Base-by-base conservation (phyloP, 805 yeast species). In the Candida xyloterini region DNA sequence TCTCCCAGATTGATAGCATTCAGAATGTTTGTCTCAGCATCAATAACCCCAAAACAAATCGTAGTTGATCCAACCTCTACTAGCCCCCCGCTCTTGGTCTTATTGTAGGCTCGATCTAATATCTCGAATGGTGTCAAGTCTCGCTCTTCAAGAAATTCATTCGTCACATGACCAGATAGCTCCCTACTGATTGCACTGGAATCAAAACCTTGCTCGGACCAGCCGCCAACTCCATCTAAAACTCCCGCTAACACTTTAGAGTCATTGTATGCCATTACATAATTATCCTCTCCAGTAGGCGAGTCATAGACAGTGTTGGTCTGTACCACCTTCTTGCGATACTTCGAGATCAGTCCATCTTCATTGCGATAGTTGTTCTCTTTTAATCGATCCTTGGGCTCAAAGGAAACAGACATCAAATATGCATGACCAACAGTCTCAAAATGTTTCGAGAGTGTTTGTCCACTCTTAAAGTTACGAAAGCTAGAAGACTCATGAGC, bases 211-310 rank as follows among this genome's bases (percentile, higher is more conserved):
- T 85, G 81, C 45, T 86, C 93, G 1, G 85, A 76, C 97, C 98
- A 91, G 3, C 98, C 98, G 11, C 98, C 98, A 4, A 93, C 98
- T 10, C 99, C 99, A 64, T 91, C 99, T 5, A 96, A 84, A 3
- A 85, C 93, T 15, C 91, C 95, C n/a, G 80, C 71, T 4, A 83
- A 76, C 0, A 81, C 46, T 21, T 62, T 63, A 3, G 72, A 69
- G 35, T 65, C 64, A 21, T 64, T 64, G 15, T 61, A 61, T 7
- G 77, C 70, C 20, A 80, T 67, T 42, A 84, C 78, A 51, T 71
- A 79, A 55, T 81, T 84, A 55, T 85, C 95, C 55, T 85, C 95
- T 4, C 95, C 95, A 2, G 87, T 73, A 5, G 85, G 79, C 5
- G 89, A 83, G 34, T 52, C 59, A 31, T 38, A 44, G 5, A 50